These are phyloP conservation scores for Yarrowia hollandica DNA, from an alignment of 805 yeast species.

Conservation along the genomic window DNA sequence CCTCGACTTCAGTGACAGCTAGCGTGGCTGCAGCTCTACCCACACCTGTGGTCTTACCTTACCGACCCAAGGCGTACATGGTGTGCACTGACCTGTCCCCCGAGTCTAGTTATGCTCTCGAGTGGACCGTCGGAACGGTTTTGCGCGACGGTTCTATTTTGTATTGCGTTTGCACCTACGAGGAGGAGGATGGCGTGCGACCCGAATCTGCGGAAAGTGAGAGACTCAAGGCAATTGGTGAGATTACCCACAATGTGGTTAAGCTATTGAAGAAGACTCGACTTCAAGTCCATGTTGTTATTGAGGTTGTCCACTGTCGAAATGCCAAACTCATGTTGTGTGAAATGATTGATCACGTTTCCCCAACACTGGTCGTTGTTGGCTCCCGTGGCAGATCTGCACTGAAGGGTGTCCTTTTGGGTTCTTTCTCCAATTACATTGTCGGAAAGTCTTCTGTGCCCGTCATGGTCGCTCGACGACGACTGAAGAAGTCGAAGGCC, in stretches of 20 bases:
- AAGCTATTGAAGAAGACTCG: slow-evolving; percentile 61
- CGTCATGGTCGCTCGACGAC: slow-evolving; percentile 76
- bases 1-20: slow-evolving; percentile 8
- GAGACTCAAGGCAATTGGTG: slow-evolving; percentile 48
- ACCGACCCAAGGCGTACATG: slow-evolving; percentile 57
- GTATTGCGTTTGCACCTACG: slow-evolving; percentile 56
- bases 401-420: slow-evolving; percentile 69
- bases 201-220: slow-evolving; percentile 40
- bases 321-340: slow-evolving; percentile 69
- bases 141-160: slow-evolving; percentile 79
- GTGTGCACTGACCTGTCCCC: slow-evolving; percentile 81
- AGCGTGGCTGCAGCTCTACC: slow-evolving; percentile 3
- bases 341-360: slow-evolving; percentile 67
- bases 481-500: slow-evolving; percentile 65
- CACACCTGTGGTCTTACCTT: slow-evolving; percentile 10
- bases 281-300: slow-evolving; percentile 68
- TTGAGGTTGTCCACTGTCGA: slow-evolving; percentile 74
- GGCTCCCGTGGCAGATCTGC: slow-evolving; percentile 76
- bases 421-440: slow-evolving; percentile 69
- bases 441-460: slow-evolving; percentile 73
- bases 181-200: slow-evolving; percentile 37
- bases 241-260: slow-evolving; percentile 45
- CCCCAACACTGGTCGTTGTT: slow-evolving; percentile 71
- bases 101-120: slow-evolving; percentile 79
- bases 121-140: slow-evolving; percentile 85